phyloP scores from a whole-genome alignment of 192 early-diverging fungal species.

The Coemansia sp. region DNA sequence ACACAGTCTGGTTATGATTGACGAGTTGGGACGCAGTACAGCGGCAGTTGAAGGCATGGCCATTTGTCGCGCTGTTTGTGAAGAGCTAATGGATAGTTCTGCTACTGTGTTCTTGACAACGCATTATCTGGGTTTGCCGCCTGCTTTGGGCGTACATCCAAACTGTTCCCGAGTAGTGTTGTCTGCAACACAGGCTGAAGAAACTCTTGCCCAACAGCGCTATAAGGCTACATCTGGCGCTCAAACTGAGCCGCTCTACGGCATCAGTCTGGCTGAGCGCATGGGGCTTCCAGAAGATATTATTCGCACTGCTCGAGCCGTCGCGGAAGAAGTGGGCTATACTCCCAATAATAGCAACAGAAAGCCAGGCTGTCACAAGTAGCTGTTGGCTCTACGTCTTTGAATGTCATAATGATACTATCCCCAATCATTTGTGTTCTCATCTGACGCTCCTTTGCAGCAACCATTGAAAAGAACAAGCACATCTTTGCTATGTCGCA shows the following conservation, averaged over 20 bases:
- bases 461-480: too few species aligned
- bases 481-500: too few species aligned
- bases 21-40: constrained; percentile 83
- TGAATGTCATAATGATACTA: too few species aligned
- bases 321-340: constrained; percentile 47
- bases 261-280: constrained; percentile 37
- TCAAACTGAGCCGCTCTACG: constrained; percentile 38
- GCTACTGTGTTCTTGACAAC: constrained; percentile 77
- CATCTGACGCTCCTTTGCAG: too few species aligned
- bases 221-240: constrained; percentile 35
- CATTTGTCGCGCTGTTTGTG: constrained; percentile 74
- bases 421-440: too few species aligned
- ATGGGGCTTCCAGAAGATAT: constrained; percentile 37
- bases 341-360: neutral
- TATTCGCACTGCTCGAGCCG: constrained; percentile 32
- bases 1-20: constrained; percentile 80
- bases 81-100: constrained; percentile 63
- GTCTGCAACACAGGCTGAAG: constrained; percentile 20
- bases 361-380: neutral
- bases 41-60: constrained; percentile 65
- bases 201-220: neutral
- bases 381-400: too few species aligned
- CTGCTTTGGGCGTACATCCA: constrained; percentile 57
- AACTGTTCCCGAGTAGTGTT: constrained; percentile 49
- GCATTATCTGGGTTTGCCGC: constrained; percentile 74